These are phyloP conservation scores for Mortierella hygrophila DNA, from an alignment of 192 early-diverging fungal genomes.

Conservation along the genomic window DNA sequence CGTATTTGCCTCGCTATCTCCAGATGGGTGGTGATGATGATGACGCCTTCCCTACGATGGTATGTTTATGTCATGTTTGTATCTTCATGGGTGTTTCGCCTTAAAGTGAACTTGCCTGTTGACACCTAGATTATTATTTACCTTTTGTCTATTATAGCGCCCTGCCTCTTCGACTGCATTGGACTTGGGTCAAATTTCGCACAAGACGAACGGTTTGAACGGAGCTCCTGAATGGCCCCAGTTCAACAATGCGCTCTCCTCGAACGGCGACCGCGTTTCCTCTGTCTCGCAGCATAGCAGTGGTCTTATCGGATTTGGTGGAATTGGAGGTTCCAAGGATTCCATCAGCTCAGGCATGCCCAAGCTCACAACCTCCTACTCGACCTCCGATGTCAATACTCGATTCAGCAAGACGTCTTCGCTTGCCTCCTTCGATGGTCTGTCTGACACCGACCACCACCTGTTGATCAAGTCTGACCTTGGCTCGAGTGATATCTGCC, in stretches of 20 bases:
- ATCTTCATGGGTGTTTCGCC: neutral
- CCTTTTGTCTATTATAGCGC: conserved; percentile 36
- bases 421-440: conserved; percentile 43
- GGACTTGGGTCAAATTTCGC: conserved; percentile 59
- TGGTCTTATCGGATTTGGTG: conserved; percentile 44
- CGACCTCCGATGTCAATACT: conserved; percentile 57
- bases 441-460: conserved; percentile 14
- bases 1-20: conserved; percentile 56
- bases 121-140: neutral
- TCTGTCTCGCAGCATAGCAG: conserved; percentile 43
- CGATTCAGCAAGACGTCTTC: conserved; percentile 42
- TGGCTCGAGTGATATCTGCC: conserved; percentile 45
- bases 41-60: conserved; percentile 60
- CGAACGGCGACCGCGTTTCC: conserved; percentile 18
- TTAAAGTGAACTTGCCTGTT: neutral
- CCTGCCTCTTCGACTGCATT: conserved; percentile 58
- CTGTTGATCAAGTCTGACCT: conserved; percentile 34
- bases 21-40: conserved; percentile 54
- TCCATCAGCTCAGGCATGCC: conserved; percentile 49
- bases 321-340: conserved; percentile 19
- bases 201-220: conserved; percentile 55
- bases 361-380: conserved; percentile 59
- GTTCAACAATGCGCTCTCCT: conserved; percentile 44
- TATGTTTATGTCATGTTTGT: conserved; percentile 28
- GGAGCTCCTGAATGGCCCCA: conserved; percentile 60